A percentile compares a stretch with the other conserved stretches of the same genome.
phyloP scores from a whole-genome alignment of 768 basidiomycete genomes.

The Suillus sp. region DNA sequence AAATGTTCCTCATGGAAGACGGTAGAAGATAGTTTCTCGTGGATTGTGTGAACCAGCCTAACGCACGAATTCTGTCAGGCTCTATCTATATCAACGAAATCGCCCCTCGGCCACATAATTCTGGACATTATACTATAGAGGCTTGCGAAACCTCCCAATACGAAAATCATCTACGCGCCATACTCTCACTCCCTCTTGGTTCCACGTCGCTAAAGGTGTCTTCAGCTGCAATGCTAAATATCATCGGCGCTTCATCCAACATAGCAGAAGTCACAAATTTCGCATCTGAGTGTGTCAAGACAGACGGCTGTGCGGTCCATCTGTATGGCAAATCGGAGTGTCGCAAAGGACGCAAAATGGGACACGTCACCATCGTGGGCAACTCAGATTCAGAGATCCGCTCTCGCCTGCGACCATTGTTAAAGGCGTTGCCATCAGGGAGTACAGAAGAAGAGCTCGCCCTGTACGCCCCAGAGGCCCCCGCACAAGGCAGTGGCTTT shows the following conservation, averaged over 20 bases:
- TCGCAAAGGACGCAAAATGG: constrained; percentile 95
- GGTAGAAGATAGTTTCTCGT: constrained; percentile 48
- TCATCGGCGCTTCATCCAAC: constrained; percentile 80
- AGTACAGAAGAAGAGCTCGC: constrained; percentile 48
- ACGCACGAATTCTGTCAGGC: constrained; percentile 45
- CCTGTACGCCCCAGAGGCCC: constrained; percentile 50
- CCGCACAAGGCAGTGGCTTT: constrained; percentile 48
- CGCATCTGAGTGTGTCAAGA: constrained; percentile 58
- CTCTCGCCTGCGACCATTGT: constrained; percentile 68
- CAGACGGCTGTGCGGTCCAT: constrained; percentile 81
- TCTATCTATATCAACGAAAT: constrained; percentile 91
- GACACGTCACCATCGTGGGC: constrained; percentile 90
- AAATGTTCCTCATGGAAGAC: constrained; percentile 92
- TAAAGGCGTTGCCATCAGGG: constrained; percentile 60
- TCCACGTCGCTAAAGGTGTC: constrained; percentile 87
- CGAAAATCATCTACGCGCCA: constrained; percentile 95
- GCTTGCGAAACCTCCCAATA: constrained; percentile 96
- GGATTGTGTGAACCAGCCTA: not conserved
- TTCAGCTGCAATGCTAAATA: constrained; percentile 89
- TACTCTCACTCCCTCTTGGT: constrained; percentile 87
- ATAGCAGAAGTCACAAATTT: constrained; percentile 61
- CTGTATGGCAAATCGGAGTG: constrained; percentile 94
- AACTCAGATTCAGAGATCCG: constrained; percentile 76
- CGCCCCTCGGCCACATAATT: constrained; percentile 97
- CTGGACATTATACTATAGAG: constrained; percentile 98